Evolutionary conservation across 2,329 filamentous ascomycete genomes (phyloP), one percentile per base, ranked within the genome.

Genomic region (Mycosphaerella sp.): DNA sequence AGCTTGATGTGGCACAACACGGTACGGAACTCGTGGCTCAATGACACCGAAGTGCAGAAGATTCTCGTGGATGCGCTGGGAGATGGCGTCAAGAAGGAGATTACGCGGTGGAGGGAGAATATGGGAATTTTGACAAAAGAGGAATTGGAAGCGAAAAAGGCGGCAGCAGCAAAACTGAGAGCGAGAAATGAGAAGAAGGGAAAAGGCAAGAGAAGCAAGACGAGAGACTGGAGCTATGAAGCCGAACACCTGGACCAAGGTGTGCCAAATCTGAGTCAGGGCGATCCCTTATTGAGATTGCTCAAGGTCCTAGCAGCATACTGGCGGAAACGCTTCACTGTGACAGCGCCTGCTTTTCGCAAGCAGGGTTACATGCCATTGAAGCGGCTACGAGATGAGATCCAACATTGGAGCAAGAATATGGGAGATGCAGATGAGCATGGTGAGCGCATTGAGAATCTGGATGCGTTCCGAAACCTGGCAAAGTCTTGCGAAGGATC

Each of bases 1-100:
- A 81, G 84, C 49, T 75, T 98, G 12, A 79, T 98, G 56, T 96
- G 86, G 78, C 91, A 97, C 68, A 97, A 97, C 66, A 81, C 88
- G 0, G 72, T 93, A 11, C 82, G 88, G 41, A 96, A 97, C 68
- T 77, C 82, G 0, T 97, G 92, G 85, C 73, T 90, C 17, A 88
- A 88, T 62, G 87, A 97, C 63, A 70, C 78, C 3, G 81, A 87
- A 58, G 77, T 95, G 0, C 88, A 93, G 58, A 82, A 83, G 9
- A 86, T 84, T 12, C 76, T 96, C 67, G 77, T 93, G 3, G 82
- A 83, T n/a, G 84, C 89, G 54, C 64, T 95, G 6, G 79, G 87
- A 0, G 76, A 81, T 0, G 79, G 80, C 5, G 74, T 92, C 4
- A 85, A 81, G 72, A 81, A 83, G 11, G 87, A 90, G 65, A 76